phyloP scores from a whole-genome alignment of 805 yeast species.

The Pichia scutulata region DNA sequence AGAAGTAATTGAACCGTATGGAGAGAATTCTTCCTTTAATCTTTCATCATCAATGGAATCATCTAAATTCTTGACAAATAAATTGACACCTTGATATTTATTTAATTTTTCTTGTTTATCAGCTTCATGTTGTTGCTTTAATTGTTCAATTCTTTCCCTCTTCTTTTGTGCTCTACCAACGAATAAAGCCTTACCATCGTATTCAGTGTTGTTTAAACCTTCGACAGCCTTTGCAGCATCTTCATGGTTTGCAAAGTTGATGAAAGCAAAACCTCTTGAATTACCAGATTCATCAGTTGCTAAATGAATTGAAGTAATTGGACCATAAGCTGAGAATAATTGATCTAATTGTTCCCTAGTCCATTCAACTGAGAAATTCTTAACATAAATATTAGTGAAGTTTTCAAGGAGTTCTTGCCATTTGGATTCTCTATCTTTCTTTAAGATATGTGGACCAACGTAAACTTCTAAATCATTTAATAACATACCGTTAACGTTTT shows the following conservation, averaged over 20 bases:
- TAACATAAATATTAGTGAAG: slow-evolving; percentile 93
- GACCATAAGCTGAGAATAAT: slow-evolving; percentile 67
- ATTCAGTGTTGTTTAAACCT: slow-evolving; percentile 78
- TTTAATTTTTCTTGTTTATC: slow-evolving; percentile 84
- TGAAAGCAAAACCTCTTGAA: slow-evolving; percentile 93
- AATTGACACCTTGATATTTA: slow-evolving; percentile 96
- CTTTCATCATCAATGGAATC: slow-evolving; percentile 87
- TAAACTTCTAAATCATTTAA: slow-evolving; percentile 92
- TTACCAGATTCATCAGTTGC: slow-evolving; percentile 81
- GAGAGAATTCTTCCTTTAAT: slow-evolving; percentile 85
- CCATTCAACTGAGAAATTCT: slow-evolving; percentile 73
- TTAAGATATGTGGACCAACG: slow-evolving; percentile 90
- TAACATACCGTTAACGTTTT: slow-evolving; percentile 96
- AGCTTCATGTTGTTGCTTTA: slow-evolving; percentile 89
- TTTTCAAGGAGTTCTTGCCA: slow-evolving; percentile 83
- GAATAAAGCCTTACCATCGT: slow-evolving; percentile 77
- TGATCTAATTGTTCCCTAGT: slow-evolving; percentile 63
- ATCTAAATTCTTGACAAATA: slow-evolving; percentile 94
- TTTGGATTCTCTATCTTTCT: slow-evolving; percentile 90
- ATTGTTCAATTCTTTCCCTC: slow-evolving; percentile 93
- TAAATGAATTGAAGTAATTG: slow-evolving; percentile 73
- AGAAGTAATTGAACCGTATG: slow-evolving; percentile 91
- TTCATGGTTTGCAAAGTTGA: slow-evolving; percentile 83
- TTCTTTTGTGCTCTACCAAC: slow-evolving; percentile 99
- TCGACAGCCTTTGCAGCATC: slow-evolving; percentile 89